Evolutionary conservation across 768 basidiomycete species (phyloP).

Genomic region (Lyophyllum semitale): DNA sequence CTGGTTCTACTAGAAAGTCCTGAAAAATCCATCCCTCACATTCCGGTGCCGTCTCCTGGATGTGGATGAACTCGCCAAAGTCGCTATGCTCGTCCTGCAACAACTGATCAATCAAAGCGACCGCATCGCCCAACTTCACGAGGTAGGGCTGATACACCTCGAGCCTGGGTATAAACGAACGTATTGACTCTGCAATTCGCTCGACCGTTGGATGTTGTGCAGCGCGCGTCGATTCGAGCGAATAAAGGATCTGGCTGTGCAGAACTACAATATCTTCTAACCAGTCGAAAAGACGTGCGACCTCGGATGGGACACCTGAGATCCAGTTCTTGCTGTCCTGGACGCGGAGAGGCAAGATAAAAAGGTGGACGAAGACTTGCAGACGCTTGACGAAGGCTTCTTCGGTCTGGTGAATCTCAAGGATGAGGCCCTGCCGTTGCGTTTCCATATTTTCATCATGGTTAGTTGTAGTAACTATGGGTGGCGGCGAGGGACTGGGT

Average conservation of each 20-base stretch:
- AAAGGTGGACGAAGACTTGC: slow-evolving; percentile 65
- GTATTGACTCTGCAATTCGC: slow-evolving; percentile 59
- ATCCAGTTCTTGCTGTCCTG: slow-evolving; percentile 78
- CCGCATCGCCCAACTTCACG: slow-evolving; percentile 65
- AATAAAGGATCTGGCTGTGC: slow-evolving; percentile 61
- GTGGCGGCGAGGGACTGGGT: neutral
- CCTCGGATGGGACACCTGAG: slow-evolving; percentile 69
- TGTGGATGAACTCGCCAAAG: slow-evolving; percentile 81
- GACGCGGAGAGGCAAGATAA: slow-evolving; percentile 76
- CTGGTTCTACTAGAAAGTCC: slow-evolving; percentile 73
- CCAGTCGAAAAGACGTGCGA: slow-evolving; percentile 82
- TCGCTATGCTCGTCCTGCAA: slow-evolving; percentile 56
- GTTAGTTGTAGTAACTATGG: neutral
- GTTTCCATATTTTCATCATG: neutral
- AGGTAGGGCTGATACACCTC: slow-evolving; percentile 90
- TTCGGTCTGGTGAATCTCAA: slow-evolving; percentile 72
- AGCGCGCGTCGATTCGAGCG: slow-evolving; percentile 35
- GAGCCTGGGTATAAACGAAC: slow-evolving; percentile 61
- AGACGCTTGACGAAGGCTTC: slow-evolving; percentile 66
- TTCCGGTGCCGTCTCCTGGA: slow-evolving; percentile 58
- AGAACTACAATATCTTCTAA: slow-evolving; percentile 83
- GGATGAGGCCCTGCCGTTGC: slow-evolving; percentile 38
- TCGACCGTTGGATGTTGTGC: slow-evolving; percentile 46
- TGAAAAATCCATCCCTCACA: slow-evolving; percentile 68
- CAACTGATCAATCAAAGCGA: slow-evolving; percentile 51